A percentile compares a stretch with the other conserved stretches of the same genome.
phyloP scores from a whole-genome alignment of 2,329 filamentous ascomycete species.

The Trichophyton benhamiae region DNA sequence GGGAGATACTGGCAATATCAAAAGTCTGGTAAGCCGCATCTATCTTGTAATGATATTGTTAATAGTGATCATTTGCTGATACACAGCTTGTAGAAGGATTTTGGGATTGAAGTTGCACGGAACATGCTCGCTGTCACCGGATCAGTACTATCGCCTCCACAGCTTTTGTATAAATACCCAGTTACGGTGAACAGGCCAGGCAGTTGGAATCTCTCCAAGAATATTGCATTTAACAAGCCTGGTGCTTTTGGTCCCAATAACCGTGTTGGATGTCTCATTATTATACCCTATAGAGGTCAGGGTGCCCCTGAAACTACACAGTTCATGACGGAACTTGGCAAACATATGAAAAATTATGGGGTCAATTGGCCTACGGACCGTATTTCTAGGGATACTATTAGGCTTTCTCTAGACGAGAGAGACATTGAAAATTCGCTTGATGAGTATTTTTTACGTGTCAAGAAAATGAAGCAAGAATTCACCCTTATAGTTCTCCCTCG shows the following conservation, averaged over 20 bases:
- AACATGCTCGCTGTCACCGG: slow-evolving; percentile 14
- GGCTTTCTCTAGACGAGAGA: neutral
- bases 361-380: slow-evolving; percentile 6
- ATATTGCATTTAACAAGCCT: neutral
- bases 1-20: neutral
- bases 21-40: slow-evolving; percentile 6
- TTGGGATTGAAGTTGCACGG: slow-evolving; percentile 11
- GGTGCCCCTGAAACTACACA: neutral
- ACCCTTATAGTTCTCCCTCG: slow-evolving; percentile 14
- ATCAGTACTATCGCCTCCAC: slow-evolving; percentile 10
- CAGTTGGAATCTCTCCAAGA: slow-evolving; percentile 2
- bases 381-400: neutral
- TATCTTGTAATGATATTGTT: neutral
- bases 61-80: neutral
- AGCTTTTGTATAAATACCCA: slow-evolving; percentile 6
- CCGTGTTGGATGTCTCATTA: neutral
- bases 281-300: neutral
- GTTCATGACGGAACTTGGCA: neutral
- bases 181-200: neutral
- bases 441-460: slow-evolving; percentile 4
- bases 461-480: slow-evolving; percentile 1
- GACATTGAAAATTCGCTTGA: neutral
- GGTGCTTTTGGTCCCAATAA: neutral
- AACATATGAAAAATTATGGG: neutral
- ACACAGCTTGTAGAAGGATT: slow-evolving; percentile 6